Base-by-base conservation (phyloP, 176 grass and related monocot genomes). In the Paspalum vaginatum region DNA sequence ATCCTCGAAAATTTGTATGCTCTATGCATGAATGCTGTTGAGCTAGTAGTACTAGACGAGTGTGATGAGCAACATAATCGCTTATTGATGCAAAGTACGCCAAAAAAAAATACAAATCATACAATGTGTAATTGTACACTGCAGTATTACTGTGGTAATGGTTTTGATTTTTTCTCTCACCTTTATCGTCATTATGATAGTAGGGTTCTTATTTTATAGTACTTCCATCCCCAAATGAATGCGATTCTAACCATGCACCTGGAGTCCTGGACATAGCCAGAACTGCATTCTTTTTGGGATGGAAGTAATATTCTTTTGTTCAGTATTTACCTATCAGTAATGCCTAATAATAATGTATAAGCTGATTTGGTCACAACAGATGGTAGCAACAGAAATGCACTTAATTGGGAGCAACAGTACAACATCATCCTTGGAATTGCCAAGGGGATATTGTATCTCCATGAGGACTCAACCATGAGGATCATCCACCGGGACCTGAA, bases 401-500 rank as follows among this genome's bases (percentile, higher is more conserved):
- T 82, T 7, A 45, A 58, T 7, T 86, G 83, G 83, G 41, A 56
- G 39, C 72, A 77, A 42, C 83, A 53, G 1, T 82, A 83, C 69
- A 75, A 77, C 45, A 87, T 90, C 10, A 86, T 87, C 52, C 39
- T 79, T 61, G 79, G 88, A 53, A 83, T 87, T n/a, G 84, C 79
- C 64, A 85, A 83, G 69, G 88, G 84, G 15, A 72, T 87, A 79
- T 7, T 90, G 45, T 90, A 90, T 61, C 88, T 90, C 52, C 88
- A 90, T 17, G 81, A 90, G 73, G 80, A 86, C 47, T 90, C 84
- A 1, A 77, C 65, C 44, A 25, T 50, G 47, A 71, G 79, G 68
- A 90, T 89, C 47, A 86, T 89, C 40, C 87, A 89, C 24, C 57
- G 87, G 20, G 78, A 89, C 44, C 49, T 86, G 14, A 90, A 90